Conservation (phyloP, 2,329 filamentous ascomycete genomes). For the Chaetomium globosum region DNA sequence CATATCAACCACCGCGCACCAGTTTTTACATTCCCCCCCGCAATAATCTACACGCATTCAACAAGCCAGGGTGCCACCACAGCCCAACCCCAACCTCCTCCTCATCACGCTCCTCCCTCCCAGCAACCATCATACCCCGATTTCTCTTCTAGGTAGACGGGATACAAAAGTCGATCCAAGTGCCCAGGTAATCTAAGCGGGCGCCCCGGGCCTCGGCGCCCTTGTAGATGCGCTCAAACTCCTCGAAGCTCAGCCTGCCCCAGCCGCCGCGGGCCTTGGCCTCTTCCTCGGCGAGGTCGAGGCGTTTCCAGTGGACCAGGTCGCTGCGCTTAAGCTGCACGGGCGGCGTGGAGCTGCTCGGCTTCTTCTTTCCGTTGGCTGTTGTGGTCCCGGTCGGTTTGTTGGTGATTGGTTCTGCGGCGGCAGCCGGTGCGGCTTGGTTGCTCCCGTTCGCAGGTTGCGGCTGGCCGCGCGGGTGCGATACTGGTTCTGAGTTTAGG, state of each 20-base stretch:
- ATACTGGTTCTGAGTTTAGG: conserved; percentile 20
- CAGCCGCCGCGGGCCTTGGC: conserved; percentile 73
- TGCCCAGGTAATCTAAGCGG: conserved; percentile 77
- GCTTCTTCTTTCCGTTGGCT: background rate
- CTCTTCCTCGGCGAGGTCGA: conserved; percentile 69
- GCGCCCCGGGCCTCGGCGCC: conserved; percentile 64
- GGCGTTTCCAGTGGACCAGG: conserved; percentile 54
- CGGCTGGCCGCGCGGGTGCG: background rate
- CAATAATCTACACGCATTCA: no score
- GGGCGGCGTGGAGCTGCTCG: conserved; percentile 1
- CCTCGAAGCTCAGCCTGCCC: conserved; percentile 74
- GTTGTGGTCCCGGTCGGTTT: background rate
- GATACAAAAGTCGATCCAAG: conserved; percentile 85
- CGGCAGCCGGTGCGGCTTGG: background rate
- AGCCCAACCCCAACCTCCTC: background rate
- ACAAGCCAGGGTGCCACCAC: no score
- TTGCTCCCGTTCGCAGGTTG: background rate
- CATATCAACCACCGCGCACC: no score
- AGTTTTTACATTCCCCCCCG: no score
- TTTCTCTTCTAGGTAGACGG: conserved; percentile 46
- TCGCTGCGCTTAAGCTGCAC: conserved; percentile 40
- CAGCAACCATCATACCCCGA: background rate
- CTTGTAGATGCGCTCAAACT: conserved; percentile 77
- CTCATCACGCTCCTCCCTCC: background rate
- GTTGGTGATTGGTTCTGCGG: background rate